phyloP scores from a whole-genome alignment of 2,329 filamentous ascomycete species.

The Fusarium sp. region DNA sequence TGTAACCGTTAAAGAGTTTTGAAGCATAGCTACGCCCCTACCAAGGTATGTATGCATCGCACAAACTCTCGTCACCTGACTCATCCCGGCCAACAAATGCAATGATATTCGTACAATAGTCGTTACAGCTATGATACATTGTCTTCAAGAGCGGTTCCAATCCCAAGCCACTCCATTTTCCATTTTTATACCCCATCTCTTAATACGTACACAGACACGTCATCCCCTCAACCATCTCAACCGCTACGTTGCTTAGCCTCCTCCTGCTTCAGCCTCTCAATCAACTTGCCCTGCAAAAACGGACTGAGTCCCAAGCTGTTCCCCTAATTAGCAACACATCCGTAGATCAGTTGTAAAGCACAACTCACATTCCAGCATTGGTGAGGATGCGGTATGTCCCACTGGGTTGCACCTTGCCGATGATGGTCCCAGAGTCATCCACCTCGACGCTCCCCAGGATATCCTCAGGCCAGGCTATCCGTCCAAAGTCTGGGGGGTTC shows the following conservation, averaged over 20 bases:
- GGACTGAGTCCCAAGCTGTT: slow-evolving; percentile 47
- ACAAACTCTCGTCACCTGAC: background rate
- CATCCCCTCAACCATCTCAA: slow-evolving; percentile 28
- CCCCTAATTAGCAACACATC: slow-evolving; percentile 30
- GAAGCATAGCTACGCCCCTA: background rate
- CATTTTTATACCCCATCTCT: background rate
- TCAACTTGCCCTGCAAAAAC: slow-evolving; percentile 64
- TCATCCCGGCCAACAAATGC: background rate
- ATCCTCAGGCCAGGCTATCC: slow-evolving; percentile 76
- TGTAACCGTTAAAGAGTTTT: background rate
- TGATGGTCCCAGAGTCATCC: slow-evolving; percentile 64
- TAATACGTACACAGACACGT: background rate
- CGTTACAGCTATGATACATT: slow-evolving; percentile 21
- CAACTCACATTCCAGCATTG: slow-evolving; percentile 74
- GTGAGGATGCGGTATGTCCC: slow-evolving; percentile 73
- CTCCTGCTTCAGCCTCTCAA: slow-evolving; percentile 63
- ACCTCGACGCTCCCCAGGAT: slow-evolving; percentile 77
- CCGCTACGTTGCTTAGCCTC: slow-evolving; percentile 53
- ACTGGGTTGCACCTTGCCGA: slow-evolving; percentile 68
- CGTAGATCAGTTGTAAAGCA: background rate
- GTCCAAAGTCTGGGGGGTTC: slow-evolving; percentile 73
- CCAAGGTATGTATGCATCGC: background rate
- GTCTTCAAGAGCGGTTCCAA: background rate
- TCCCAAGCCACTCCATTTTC: background rate
- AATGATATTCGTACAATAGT: slow-evolving; percentile 5